A percentile compares a stretch with the other conserved stretches of the same genome.
Evolutionary conservation across 495 filamentous ascomycete genomes (phyloP).

Genomic region (Amphirosellinia nigrospora): DNA sequence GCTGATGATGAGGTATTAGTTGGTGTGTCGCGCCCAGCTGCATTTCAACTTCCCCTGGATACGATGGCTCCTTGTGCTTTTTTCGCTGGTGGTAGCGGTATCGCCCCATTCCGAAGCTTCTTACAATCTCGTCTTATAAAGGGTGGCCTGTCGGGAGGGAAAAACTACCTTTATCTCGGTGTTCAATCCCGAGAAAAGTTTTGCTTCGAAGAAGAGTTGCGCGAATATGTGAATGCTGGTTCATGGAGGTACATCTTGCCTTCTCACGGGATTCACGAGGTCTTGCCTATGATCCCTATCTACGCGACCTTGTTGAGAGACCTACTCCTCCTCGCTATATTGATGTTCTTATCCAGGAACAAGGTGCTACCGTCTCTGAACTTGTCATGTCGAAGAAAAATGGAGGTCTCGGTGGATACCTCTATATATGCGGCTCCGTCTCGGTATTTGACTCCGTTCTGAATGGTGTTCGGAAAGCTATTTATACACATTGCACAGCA

Average conservation of each 20-base stretch:
- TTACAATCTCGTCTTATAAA: slow-evolving; percentile 51
- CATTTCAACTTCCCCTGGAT: slow-evolving; percentile 56
- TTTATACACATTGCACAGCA: slow-evolving; percentile 56
- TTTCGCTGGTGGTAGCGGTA: slow-evolving; percentile 58
- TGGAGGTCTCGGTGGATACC: slow-evolving; percentile 56
- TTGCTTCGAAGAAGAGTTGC: slow-evolving; percentile 57
- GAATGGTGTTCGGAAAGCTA: slow-evolving; percentile 55
- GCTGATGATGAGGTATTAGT: slow-evolving; percentile 50
- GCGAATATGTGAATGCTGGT: slow-evolving; percentile 52
- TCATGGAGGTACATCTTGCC: slow-evolving; percentile 56
- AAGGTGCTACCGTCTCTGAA: slow-evolving; percentile 53
- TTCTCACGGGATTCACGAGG: slow-evolving; percentile 56
- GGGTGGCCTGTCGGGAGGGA: slow-evolving; percentile 43
- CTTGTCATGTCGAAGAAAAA: slow-evolving; percentile 60
- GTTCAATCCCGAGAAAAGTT: slow-evolving; percentile 59
- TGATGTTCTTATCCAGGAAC: slow-evolving; percentile 55
- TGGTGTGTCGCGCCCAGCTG: slow-evolving; percentile 55
- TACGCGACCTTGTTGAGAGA: slow-evolving; percentile 50
- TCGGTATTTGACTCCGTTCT: slow-evolving; percentile 60
- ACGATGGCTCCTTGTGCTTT: slow-evolving; percentile 54
- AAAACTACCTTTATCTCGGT: slow-evolving; percentile 57
- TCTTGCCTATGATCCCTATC: slow-evolving; percentile 49
- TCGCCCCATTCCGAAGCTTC: slow-evolving; percentile 59
- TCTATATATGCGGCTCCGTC: slow-evolving; percentile 60
- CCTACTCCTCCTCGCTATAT: slow-evolving; percentile 59